These are phyloP conservation scores for Colletotrichum gloeosporioides DNA, from an alignment of 2,329 filamentous ascomycete genomes.

Conservation along the genomic window DNA sequence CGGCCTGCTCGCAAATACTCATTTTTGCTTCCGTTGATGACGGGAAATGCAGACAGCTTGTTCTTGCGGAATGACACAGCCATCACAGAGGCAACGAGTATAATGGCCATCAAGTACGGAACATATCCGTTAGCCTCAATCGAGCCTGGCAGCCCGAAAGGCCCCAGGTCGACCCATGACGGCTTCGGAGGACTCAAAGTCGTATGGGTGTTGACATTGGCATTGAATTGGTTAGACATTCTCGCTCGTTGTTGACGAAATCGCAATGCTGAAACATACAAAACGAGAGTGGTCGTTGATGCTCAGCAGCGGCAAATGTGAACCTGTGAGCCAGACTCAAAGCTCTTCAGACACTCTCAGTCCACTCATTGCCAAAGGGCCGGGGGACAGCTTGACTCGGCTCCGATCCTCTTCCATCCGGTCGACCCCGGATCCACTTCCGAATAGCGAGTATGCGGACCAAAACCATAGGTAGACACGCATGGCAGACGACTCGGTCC, in stretches of 20 bases:
- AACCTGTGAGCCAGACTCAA: neutral
- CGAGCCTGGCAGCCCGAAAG: neutral
- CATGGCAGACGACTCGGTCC: neutral
- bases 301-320: neutral
- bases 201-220: neutral
- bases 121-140: neutral
- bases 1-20: neutral
- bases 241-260: neutral
- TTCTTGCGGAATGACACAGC: neutral
- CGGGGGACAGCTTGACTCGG: neutral
- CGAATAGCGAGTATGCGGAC: neutral
- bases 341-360: neutral
- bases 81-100: neutral
- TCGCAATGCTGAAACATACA: neutral
- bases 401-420: neutral
- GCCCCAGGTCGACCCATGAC: neutral
- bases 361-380: neutral
- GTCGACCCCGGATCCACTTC: neutral
- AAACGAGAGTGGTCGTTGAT: neutral
- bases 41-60: neutral
- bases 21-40: constrained; percentile 3
- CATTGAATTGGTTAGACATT: neutral
- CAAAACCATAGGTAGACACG: neutral
- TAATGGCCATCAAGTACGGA: neutral
- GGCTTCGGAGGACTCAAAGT: neutral